Base-by-base conservation (phyloP, 139 green algal genomes). In the Dunaliella primolecta region DNA sequence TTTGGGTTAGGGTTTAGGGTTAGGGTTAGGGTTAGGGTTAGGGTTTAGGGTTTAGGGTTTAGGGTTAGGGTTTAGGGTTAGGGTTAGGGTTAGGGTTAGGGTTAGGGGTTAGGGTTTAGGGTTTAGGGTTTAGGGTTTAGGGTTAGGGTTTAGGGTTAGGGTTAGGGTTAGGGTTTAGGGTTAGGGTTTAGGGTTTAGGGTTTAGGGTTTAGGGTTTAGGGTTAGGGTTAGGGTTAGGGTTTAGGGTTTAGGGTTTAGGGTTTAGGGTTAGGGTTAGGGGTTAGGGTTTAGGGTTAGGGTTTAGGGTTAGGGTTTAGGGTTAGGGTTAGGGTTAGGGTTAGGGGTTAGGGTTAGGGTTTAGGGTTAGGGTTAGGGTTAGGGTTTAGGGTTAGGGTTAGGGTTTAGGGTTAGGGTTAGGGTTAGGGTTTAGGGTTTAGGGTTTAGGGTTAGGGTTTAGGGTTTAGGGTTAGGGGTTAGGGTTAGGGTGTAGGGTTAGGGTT, bases 211-310 rank as follows among this genome's bases (percentile, higher is more conserved):
- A 72, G 56, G 56, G 56, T 72, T 72, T 72, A 72, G 56, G 56
- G 56, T 72, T 72, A 72, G 56, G 56, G 56, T 72, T 72, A 72
- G 56, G 56, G 56, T 72, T 72, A 72, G 56, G 56, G 56, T 72
- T 72, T 29, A 23, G 56, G 56, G n/a, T 72, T 72, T 72, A n/a
- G 23, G 56, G 56, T 20, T 72, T 72, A 72, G 56, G 56, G 56
- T 72, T 72, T 29, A 23, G 56, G 56, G 20, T 72, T 29, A 23
- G n/a, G n/a, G n/a, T n/a, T n/a, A n/a, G n/a, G n/a, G n/a, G n/a
- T n/a, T n/a, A n/a, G n/a, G n/a, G n/a, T 20, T 20, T 72, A n/a
- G 23, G 56, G 56, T 20, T 72, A n/a, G 23, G 56, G 56, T 20
- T 72, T 72, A 72, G 56, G 56, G 56, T 72, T 72, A 72, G 56